Evolutionary conservation across 164 flowering plant genomes (phyloP).

Genomic region (Brasenia schreberi): DNA sequence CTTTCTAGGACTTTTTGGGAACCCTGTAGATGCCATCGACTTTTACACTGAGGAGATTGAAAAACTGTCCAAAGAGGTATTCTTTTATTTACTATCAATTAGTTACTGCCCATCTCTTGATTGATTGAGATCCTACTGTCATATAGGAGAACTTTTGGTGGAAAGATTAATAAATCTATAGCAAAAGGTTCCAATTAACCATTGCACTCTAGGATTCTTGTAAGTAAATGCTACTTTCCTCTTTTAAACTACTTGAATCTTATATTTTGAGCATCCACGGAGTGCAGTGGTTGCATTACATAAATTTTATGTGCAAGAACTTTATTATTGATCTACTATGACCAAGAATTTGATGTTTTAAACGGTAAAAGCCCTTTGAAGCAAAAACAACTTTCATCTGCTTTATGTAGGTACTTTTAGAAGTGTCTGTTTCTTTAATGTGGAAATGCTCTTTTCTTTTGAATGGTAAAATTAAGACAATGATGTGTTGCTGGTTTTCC

Average conservation of each 20-base stretch:
- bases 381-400: too few relatives aligned
- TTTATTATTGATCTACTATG: too few relatives aligned
- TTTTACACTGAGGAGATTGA: constrained; percentile 36
- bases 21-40: constrained; percentile 58
- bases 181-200: not conserved
- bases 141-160: too few relatives aligned
- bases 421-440: not conserved
- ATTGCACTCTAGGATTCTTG: not conserved
- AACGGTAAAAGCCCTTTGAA: too few relatives aligned
- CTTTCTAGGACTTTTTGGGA: constrained; percentile 55
- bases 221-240: not conserved
- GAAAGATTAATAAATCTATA: not conserved
- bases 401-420: not conserved
- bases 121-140: too few relatives aligned
- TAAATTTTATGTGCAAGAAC: too few relatives aligned
- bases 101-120: not conserved
- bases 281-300: too few relatives aligned
- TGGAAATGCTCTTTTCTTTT: not conserved
- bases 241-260: not conserved
- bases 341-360: too few relatives aligned
- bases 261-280: not conserved
- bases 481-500: not conserved
- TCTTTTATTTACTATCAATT: not conserved
- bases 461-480: not conserved
- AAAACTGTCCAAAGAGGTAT: constrained; percentile 35